Base-by-base conservation (phyloP, 768 basidiomycete species). In the Kwoniella europaea region DNA sequence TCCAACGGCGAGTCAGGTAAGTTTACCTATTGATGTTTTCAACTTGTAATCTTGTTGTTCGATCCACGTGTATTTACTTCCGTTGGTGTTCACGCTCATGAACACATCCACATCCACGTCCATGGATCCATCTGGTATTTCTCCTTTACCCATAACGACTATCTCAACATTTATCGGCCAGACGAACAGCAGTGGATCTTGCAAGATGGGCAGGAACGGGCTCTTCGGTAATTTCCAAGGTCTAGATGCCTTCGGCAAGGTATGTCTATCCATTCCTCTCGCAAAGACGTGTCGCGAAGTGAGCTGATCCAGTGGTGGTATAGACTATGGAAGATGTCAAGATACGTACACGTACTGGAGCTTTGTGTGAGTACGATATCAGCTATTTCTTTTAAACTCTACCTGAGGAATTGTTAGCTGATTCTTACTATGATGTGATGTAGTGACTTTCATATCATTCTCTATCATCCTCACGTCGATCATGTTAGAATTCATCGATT, bases 291-390 rank as follows among this genome's bases (percentile, higher is more conserved):
- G 35, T 10, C 15, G 44, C 9, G 16, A 22, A 9, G 67, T 50
- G 24, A 20, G 60, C 62, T 56, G 50, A 58, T 60, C 12, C 2
- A 2, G 16, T 53, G 15, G 18, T n/a, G 20, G 16, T 24, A 42
- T 78, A 99, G 96, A 99, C 97, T 46, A 93, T 93, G 84, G 97
- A 98, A 82, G 97, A 99, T 87, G 97, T 99, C 73, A 98, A 98
- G 86, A 93, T 99, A 85, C 94, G 94, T 88, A 98, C 97, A 43
- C 89, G 94, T 68, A 93, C 92, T 57, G 95, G 92, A 76, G 96
- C 92, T 75, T 86, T 94, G 77, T 86, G 94, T 96, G 76, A 84
- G 92, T 44, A 29, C 2, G 24, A 10, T 13, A 16, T 42, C 35
- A 20, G 18, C 16, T 18, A 6, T n/a, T 22, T 6, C 29, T 54